Evolutionary conservation across 1,139 yeast genomes (phyloP), one percentile per base, ranked within the genome.

Genomic region (Hyphopichia khmerensis): DNA sequence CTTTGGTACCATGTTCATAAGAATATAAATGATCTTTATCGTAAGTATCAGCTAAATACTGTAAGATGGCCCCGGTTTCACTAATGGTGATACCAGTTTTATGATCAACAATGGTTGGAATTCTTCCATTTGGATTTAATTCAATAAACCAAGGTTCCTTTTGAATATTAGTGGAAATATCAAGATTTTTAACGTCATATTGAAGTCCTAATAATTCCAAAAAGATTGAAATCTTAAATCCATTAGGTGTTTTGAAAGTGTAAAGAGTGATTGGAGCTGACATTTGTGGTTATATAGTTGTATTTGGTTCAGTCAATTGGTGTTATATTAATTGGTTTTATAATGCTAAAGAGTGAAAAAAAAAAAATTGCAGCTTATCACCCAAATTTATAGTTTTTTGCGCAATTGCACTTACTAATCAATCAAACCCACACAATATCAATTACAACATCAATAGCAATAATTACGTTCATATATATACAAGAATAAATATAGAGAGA

Each of bases 91-190:
- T 62, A 8, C 77, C 78, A 15, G 72, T 60, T 31, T 58, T 58
- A 40, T 67, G 65, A 52, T 80, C 83, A 3, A 71, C 68, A 17
- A 82, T 56, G 1, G 80, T 71, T 15, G 88, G 88, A 43, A 82
- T 78, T 48, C 83, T 67, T 14, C 87, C 87, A 52, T 82, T 81
- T 23, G 84, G 82, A 55, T 82, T 80, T 51, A 79, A 59, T 41
- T 72, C 62, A 42, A 77, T 56, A 51, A 69, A 82, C 81, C 82
- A 78, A 2, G 68, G 75, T 47, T 72, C 68, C 54, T 82, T 81
- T 47, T 75, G 80, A 15, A 55, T 73, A 39, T 63, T 60, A 21
- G 56, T 62, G 2, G 48, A 14, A 39, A 81, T 59, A 48, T 75
- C 74, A 41, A 82, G 56, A n/a, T 48, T 47, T 35, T 71, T 60